A percentile compares a stretch with the other conserved stretches of the same genome.
Evolutionary conservation across 1,139 yeast genomes (phyloP).

Genomic region (Komagataea norvegica): DNA sequence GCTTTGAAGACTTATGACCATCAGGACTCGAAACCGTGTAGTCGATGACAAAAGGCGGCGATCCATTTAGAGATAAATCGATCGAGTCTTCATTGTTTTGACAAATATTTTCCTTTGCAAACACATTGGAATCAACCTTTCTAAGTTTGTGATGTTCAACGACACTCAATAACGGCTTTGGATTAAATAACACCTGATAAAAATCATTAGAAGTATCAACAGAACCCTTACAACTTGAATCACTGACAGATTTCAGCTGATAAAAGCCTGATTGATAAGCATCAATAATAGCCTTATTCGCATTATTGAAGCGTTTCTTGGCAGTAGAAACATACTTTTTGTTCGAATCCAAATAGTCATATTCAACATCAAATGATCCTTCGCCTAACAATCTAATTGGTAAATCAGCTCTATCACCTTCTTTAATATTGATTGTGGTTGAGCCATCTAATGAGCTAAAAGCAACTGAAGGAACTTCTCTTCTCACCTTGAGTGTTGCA

Average conservation of each 20-base stretch:
- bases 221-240: slow-evolving; percentile 66
- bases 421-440: slow-evolving; percentile 42
- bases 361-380: slow-evolving; percentile 44
- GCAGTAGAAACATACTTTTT: slow-evolving; percentile 27
- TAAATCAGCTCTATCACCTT: slow-evolving; percentile 54
- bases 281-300: slow-evolving; percentile 36
- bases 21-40: slow-evolving; percentile 62
- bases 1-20: slow-evolving; percentile 36
- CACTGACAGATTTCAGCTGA: slow-evolving; percentile 50
- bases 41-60: slow-evolving; percentile 67
- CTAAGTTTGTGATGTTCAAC: slow-evolving; percentile 30
- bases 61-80: slow-evolving; percentile 51
- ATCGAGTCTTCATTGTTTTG: slow-evolving; percentile 45
- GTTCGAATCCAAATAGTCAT: slow-evolving; percentile 31
- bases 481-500: slow-evolving; percentile 57
- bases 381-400: slow-evolving; percentile 57
- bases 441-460: slow-evolving; percentile 35
- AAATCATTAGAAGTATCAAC: slow-evolving; percentile 34
- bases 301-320: slow-evolving; percentile 31
- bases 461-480: slow-evolving; percentile 57
- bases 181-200: slow-evolving; percentile 45
- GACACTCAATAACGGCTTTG: slow-evolving; percentile 50
- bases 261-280: slow-evolving; percentile 61
- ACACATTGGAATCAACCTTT: slow-evolving; percentile 24
- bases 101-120: slow-evolving; percentile 38